Percentiles rank a stretch among this genome's conserved stretches.
Evolutionary conservation across 495 filamentous ascomycete species (phyloP).

Genomic region (Neurospora terricola): DNA sequence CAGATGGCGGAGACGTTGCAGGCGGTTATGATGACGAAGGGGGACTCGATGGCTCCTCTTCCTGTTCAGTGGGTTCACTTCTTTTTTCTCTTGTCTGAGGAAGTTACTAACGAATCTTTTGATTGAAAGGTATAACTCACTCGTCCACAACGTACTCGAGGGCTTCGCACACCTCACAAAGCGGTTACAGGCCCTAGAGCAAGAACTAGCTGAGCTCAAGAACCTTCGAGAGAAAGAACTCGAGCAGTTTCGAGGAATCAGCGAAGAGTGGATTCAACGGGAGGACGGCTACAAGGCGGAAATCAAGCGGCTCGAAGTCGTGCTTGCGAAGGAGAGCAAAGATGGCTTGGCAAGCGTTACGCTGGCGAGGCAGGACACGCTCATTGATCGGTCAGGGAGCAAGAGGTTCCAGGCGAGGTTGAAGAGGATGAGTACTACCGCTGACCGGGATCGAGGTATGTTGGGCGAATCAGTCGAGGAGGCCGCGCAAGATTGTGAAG

Average conservation of each 20-base stretch:
- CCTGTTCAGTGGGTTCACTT: slow-evolving; percentile 15
- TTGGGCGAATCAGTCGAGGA: not conserved
- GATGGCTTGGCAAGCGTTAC: slow-evolving; percentile 38
- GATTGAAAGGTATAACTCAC: slow-evolving; percentile 25
- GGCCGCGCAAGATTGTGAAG: not conserved
- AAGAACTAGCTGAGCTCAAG: slow-evolving; percentile 19
- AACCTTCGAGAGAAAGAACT: slow-evolving; percentile 26
- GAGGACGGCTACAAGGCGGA: slow-evolving; percentile 35
- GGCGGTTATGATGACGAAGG: slow-evolving; percentile 24
- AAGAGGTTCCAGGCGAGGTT: slow-evolving; percentile 25
- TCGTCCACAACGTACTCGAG: slow-evolving; percentile 32
- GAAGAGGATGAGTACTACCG: slow-evolving; percentile 15
- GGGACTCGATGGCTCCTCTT: slow-evolving; percentile 17
- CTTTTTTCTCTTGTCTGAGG: not conserved
- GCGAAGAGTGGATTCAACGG: slow-evolving; percentile 32
- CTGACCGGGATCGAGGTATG: slow-evolving; percentile 6
- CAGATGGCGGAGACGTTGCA: slow-evolving; percentile 35
- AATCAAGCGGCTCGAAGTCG: slow-evolving; percentile 39
- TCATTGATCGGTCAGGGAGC: slow-evolving; percentile 26
- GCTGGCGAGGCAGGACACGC: slow-evolving; percentile 32
- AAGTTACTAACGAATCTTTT: not conserved
- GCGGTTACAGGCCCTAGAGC: slow-evolving; percentile 8
- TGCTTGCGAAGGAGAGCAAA: slow-evolving; percentile 33
- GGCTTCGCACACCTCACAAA: slow-evolving; percentile 20
- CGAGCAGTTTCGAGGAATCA: slow-evolving; percentile 26